phyloP scores from a whole-genome alignment of 2,329 filamentous ascomycete genomes.

The Ophiostoma populinum region DNA sequence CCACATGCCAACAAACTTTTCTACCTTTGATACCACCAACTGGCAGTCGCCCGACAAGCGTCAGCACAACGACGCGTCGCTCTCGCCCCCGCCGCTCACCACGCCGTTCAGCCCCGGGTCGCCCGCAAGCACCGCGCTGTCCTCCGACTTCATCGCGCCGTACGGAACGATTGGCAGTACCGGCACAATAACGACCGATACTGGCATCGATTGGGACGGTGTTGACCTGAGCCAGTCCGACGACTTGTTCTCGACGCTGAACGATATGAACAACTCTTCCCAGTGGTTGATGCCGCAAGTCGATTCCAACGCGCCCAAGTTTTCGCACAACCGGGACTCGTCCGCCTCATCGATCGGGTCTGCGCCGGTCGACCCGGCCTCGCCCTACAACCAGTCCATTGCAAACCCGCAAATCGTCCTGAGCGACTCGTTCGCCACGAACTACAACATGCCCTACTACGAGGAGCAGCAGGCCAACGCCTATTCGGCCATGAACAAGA shows the following conservation, averaged over 20 bases:
- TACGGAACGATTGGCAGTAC: too few species aligned
- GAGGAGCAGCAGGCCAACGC: slow-evolving; percentile 20
- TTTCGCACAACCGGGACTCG: slow-evolving; percentile 40
- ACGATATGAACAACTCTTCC: slow-evolving; percentile 24
- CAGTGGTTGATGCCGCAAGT: slow-evolving; percentile 18
- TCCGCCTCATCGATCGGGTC: slow-evolving; percentile 44
- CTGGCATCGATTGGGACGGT: too few species aligned
- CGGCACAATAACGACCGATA: too few species aligned
- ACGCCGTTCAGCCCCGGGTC: slow-evolving; percentile 14
- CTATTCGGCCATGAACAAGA: too few species aligned
- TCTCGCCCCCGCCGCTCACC: too few species aligned
- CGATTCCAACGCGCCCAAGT: slow-evolving; percentile 16
- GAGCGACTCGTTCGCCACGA: slow-evolving; percentile 29
- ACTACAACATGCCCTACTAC: slow-evolving; percentile 24
- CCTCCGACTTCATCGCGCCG: slow-evolving; percentile 16
- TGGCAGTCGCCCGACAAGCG: background rate
- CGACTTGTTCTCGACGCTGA: too few species aligned
- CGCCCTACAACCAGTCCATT: slow-evolving; percentile 36
- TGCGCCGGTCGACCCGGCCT: slow-evolving; percentile 40
- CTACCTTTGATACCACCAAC: background rate
- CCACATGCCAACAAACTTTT: background rate
- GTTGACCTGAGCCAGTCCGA: too few species aligned
- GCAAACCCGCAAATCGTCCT: slow-evolving; percentile 42
- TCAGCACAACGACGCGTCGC: slow-evolving; percentile 7
- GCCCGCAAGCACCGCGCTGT: slow-evolving; percentile 14